A percentile compares a stretch with the other conserved stretches of the same genome.
Evolutionary conservation across 2,329 filamentous ascomycete species (phyloP).

Genomic region (Teratosphaeria pseudoeucalypti): DNA sequence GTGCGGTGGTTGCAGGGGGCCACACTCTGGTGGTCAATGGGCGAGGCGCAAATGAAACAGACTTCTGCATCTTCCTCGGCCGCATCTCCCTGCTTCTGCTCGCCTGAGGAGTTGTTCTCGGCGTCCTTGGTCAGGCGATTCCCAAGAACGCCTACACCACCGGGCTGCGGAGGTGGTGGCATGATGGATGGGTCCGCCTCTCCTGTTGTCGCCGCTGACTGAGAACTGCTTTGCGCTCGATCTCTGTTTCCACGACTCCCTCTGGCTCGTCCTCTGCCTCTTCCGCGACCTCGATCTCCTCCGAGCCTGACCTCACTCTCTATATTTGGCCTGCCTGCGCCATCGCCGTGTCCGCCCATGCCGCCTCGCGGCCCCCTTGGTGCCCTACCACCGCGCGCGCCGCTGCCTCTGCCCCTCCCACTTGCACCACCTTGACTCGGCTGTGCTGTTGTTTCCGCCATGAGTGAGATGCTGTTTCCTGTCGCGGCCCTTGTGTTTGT

Average conservation of each 20-base stretch:
- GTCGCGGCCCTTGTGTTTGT: not conserved
- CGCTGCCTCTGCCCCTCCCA: not conserved
- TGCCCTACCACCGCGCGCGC: not conserved
- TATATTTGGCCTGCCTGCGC: conserved; percentile 1
- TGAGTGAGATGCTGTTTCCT: not conserved
- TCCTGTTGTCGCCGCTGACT: conserved; percentile 1
- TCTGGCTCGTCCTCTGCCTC: conserved; percentile 14
- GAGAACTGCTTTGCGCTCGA: conserved; percentile 4
- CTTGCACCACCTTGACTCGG: not conserved
- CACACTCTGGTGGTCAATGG: conserved; percentile 76
- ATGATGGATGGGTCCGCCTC: conserved; percentile 12
- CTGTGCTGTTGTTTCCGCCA: not conserved
- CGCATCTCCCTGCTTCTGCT: conserved; percentile 7
- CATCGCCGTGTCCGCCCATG: not conserved
- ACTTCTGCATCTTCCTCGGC: conserved; percentile 50
- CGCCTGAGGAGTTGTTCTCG: conserved; percentile 26
- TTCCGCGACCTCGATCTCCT: conserved; percentile 4
- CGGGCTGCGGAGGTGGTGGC: conserved; percentile 29
- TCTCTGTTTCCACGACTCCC: conserved; percentile 8
- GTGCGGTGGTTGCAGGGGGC: conserved; percentile 93
- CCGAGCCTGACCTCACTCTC: not conserved
- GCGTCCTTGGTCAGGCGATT: conserved; percentile 39
- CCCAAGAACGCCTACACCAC: conserved; percentile 33
- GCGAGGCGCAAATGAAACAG: conserved; percentile 95
- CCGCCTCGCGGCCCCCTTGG: not conserved